These are phyloP conservation scores for Xerocomus nothofagi DNA, from an alignment of 1,284 basidiomycete species.

Conservation along the genomic window DNA sequence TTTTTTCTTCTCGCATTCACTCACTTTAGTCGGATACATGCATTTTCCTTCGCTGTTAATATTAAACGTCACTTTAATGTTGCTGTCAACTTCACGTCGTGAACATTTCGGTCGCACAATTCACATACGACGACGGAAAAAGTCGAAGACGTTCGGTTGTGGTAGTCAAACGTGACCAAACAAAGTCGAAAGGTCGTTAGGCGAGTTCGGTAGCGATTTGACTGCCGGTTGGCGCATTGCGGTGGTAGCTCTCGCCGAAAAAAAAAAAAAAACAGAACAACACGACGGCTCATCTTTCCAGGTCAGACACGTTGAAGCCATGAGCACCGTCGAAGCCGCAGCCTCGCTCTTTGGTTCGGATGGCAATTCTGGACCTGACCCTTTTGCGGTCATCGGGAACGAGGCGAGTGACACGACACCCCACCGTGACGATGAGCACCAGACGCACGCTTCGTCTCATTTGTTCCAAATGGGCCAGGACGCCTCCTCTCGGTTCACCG, in stretches of 20 bases:
- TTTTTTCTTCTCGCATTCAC: constrained; percentile 13
- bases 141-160: too few species aligned
- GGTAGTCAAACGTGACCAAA: constrained; percentile 36
- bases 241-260: too few species aligned
- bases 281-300: constrained; percentile 9
- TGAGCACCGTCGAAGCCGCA: constrained; percentile 71
- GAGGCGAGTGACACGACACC: constrained; percentile 32
- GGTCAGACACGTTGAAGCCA: constrained; percentile 39
- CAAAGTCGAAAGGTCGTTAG: constrained; percentile 14
- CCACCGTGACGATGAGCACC: constrained; percentile 26
- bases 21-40: constrained; percentile 28
- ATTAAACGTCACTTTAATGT: constrained; percentile 25
- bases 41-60: constrained; percentile 34
- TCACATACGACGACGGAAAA: too few species aligned
- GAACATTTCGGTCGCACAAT: constrained; percentile 8
- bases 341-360: constrained; percentile 72
- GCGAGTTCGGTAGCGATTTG: constrained; percentile 4
- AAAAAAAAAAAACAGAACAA: constrained; percentile 27
- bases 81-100: constrained; percentile 13
- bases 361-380: constrained; percentile 56
- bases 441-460: constrained; percentile 21
- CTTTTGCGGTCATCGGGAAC: constrained; percentile 61
- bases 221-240: too few species aligned
- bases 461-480: constrained; percentile 37
- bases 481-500: constrained; percentile 32